These are phyloP conservation scores for Xylaria cubensis DNA, from an alignment of 495 filamentous ascomycete species.

Conservation along the genomic window DNA sequence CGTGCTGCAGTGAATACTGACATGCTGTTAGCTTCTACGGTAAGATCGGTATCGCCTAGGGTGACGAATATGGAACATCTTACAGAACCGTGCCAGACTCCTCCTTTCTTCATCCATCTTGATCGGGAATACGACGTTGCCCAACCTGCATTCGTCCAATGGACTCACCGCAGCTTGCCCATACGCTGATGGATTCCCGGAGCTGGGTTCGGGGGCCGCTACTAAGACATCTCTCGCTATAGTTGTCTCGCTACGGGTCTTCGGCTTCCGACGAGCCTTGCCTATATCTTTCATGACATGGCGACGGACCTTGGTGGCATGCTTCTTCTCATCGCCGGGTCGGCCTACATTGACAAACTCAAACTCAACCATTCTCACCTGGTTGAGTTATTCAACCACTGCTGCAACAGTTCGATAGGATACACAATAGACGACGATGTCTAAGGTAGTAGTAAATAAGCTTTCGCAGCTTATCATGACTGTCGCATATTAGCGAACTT, in stretches of 20 bases:
- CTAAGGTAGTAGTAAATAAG: not conserved
- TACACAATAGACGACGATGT: not conserved
- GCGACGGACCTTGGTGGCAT: constrained; percentile 40
- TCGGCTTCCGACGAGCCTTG: constrained; percentile 38
- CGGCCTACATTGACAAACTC: constrained; percentile 38
- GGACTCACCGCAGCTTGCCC: constrained; percentile 18
- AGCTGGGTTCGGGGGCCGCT: not conserved
- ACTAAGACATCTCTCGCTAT: constrained; percentile 9
- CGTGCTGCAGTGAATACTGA: constrained; percentile 34
- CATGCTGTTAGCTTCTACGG: not conserved
- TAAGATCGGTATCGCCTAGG: not conserved
- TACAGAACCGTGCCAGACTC: constrained; percentile 32
- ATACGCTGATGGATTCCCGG: not conserved
- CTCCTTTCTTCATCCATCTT: constrained; percentile 36
- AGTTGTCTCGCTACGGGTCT: constrained; percentile 27
- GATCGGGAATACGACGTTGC: constrained; percentile 26
- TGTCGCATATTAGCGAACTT: not conserved
- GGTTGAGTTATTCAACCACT: not conserved
- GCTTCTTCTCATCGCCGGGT: constrained; percentile 35
- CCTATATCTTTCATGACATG: constrained; percentile 51
- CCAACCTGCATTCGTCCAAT: constrained; percentile 24
- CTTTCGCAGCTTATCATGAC: not conserved
- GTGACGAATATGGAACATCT: not conserved
- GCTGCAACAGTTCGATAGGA: not conserved
- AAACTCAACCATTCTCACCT: constrained; percentile 32